Conservation (phyloP, 257 asterid species). For the Ehretia macrophylla region DNA sequence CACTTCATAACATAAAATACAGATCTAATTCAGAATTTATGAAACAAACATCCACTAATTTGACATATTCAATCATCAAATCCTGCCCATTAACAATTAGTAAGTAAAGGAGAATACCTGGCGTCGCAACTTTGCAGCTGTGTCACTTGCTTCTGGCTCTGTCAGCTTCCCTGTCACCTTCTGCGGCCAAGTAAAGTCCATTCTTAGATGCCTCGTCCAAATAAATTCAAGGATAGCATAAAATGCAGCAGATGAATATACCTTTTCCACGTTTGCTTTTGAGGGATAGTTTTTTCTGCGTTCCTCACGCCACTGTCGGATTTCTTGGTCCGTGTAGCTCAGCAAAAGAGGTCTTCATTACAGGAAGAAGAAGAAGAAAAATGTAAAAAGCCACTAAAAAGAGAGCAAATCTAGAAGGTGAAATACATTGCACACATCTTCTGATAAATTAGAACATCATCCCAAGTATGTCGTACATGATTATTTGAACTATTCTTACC, state of each 20-base stretch:
- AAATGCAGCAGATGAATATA: constrained; percentile 19
- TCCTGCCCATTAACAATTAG: neutral
- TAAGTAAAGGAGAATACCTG: constrained; percentile 46
- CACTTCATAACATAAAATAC: too few relatives aligned
- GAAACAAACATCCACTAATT: neutral
- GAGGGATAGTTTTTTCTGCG: constrained; percentile 77
- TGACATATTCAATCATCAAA: neutral
- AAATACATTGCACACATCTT: neutral
- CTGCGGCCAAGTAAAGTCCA: constrained; percentile 39
- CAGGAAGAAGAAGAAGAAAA: constrained; percentile 8
- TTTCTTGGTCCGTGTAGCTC: constrained; percentile 77
- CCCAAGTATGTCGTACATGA: too few relatives aligned
- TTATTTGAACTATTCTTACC: neutral
- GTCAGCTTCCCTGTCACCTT: constrained; percentile 35
- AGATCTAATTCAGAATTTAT: too few relatives aligned
- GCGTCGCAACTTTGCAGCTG: constrained; percentile 57
- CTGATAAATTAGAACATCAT: too few relatives aligned
- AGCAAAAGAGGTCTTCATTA: constrained; percentile 39
- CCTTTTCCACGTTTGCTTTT: constrained; percentile 61
- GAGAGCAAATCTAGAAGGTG: constrained; percentile 17
- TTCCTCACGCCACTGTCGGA: constrained; percentile 78
- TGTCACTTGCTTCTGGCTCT: constrained; percentile 41
- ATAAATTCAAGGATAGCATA: neutral
- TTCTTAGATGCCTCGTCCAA: constrained; percentile 3
- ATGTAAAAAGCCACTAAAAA: constrained; percentile 11